Base-by-base conservation (phyloP, 768 basidiomycete species). In the Pisolithus sp. region DNA sequence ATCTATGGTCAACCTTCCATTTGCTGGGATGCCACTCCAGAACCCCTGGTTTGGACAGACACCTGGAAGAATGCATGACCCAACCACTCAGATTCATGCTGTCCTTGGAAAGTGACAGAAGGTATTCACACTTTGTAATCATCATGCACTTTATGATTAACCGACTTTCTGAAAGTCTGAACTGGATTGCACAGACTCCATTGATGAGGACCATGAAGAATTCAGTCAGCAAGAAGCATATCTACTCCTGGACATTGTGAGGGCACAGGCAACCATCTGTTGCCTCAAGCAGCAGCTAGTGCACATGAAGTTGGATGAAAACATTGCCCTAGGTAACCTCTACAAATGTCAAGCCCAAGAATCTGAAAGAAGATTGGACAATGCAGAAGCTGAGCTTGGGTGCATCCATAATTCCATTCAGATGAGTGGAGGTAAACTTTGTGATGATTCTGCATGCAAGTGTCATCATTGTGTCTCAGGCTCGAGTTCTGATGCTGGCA, bases 171-270 rank as follows among this genome's bases (percentile, higher is more conserved):
- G 26, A 26, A 26, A 26, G 26, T 4, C 26, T 26, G 26, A 26
- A 2, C 26, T 7, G 26, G 26, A 26, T 26, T 26, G 3, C 26
- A 5, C 26, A 6, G n/a, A 41, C 40, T 73, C 73, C 2, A 57
- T 75, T 5, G 65, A 41, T 7, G 18, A 6, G 6, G 40, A 41
- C 18, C 6, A 9, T 20, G 40, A 3, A 41, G 40, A n/a, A 41
- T 41, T 41, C 21, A 21, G 21, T 18, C n/a, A 41, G 10, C 17
- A 41, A 20, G 40, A 41, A 20, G 40, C 40, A 20, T 21, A n/a
- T 18, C n/a, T 18, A 9, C n/a, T 41, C 40, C 40, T 41, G 18
- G 40, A 41, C 10, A 20, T 41, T 41, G 40, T 12, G n/a, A 41
- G 40, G 40, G 40, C n/a, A 9, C 6, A 41, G 21, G 18, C 21